Conservation (phyloP, 1,139 yeast species). For the Pichia sp. region DNA sequence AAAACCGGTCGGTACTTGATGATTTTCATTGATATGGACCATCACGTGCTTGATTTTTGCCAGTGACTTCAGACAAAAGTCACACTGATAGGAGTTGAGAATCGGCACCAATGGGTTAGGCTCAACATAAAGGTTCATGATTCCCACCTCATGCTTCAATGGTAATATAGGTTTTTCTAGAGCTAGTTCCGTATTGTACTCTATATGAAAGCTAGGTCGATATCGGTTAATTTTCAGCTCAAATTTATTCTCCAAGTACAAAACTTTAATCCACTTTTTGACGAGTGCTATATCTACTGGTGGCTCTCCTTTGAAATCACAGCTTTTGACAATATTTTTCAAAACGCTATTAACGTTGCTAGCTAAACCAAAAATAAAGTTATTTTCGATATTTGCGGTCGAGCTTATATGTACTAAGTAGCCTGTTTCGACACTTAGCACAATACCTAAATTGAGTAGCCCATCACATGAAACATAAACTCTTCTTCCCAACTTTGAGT, state of each 20-base stretch:
- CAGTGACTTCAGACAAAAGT: conserved; percentile 11
- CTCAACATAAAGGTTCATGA: conserved; percentile 5
- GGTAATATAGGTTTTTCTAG: background rate
- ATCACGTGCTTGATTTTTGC: background rate
- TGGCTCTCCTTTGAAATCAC: conserved; percentile 3
- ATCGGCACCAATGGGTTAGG: conserved; percentile 14
- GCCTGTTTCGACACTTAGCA: conserved; percentile 16
- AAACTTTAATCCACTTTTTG: conserved; percentile 4
- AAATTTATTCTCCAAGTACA: conserved; percentile 9
- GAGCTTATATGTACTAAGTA: conserved; percentile 15
- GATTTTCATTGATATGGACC: conserved; percentile 10
- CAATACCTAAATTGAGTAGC: conserved; percentile 12
- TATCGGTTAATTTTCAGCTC: background rate
- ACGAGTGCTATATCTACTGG: conserved; percentile 1
- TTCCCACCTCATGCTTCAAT: background rate
- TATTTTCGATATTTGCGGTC: background rate
- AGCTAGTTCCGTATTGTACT: background rate
- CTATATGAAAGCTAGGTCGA: conserved; percentile 4
- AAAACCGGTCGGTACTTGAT: background rate
- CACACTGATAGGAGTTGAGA: conserved; percentile 13
- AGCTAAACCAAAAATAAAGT: conserved; percentile 7
- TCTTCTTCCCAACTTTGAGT: conserved; percentile 8
- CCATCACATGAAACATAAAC: conserved; percentile 10
- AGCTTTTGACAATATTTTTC: conserved; percentile 2
- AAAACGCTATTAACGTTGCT: conserved; percentile 6